These are phyloP conservation scores for Batkoa obscura DNA, from an alignment of 371 early-diverging fungal genomes.

Conservation along the genomic window DNA sequence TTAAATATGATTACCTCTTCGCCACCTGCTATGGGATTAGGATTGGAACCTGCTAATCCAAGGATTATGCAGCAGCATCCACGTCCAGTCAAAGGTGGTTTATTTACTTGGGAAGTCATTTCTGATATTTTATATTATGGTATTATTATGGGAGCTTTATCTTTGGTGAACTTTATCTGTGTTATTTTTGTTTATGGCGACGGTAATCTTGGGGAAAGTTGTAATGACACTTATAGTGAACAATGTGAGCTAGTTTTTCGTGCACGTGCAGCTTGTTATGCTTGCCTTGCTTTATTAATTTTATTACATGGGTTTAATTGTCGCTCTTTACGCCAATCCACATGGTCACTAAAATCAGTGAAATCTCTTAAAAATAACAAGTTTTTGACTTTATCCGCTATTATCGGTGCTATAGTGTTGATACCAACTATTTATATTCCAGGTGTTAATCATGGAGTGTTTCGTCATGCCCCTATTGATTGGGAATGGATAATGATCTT, in stretches of 20 bases:
- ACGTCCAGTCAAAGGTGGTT: slow-evolving; percentile 35
- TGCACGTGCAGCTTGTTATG: slow-evolving; percentile 50
- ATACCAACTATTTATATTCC: slow-evolving; percentile 49
- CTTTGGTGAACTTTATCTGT: slow-evolving; percentile 42
- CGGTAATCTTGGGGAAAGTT: slow-evolving; percentile 34
- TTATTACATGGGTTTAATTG: slow-evolving; percentile 53
- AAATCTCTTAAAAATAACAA: slow-evolving; percentile 27
- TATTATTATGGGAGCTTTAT: slow-evolving; percentile 35
- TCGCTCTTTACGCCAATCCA: slow-evolving; percentile 37
- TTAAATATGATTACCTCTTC: slow-evolving; percentile 60
- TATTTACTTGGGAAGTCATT: slow-evolving; percentile 43
- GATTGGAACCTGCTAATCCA: slow-evolving; percentile 61
- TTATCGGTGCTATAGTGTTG: slow-evolving; percentile 27
- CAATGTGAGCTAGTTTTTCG: slow-evolving; percentile 44
- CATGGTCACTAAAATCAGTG: slow-evolving; percentile 25
- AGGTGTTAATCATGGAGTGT: slow-evolving; percentile 36
- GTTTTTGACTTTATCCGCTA: slow-evolving; percentile 27
- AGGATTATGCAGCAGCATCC: slow-evolving; percentile 70
- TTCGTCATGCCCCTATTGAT: slow-evolving; percentile 37
- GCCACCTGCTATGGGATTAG: slow-evolving; percentile 70
- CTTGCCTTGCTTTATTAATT: slow-evolving; percentile 40
- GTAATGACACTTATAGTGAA: slow-evolving; percentile 32
- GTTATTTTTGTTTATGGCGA: slow-evolving; percentile 37
- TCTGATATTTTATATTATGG: slow-evolving; percentile 59
- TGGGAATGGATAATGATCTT: slow-evolving; percentile 62